Conservation (phyloP, 1,284 basidiomycete species). For the Inonotus obliquus region DNA sequence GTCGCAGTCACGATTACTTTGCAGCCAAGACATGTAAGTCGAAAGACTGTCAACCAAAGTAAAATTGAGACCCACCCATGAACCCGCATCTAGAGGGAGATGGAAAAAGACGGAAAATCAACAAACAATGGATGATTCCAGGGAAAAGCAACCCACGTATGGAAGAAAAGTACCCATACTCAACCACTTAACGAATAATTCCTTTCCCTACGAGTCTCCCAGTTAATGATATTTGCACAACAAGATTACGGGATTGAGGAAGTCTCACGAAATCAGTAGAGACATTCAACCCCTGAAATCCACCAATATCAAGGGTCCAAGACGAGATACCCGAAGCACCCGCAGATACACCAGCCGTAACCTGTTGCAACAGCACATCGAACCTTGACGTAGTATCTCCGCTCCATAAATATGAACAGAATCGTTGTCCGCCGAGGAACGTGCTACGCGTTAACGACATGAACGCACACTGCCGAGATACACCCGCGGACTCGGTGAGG, state of each 20-base stretch:
- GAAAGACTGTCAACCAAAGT: not conserved
- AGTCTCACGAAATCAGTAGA: slow-evolving; percentile 29
- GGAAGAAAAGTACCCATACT: slow-evolving; percentile 39
- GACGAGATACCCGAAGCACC: slow-evolving; percentile 36
- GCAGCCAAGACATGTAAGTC: not conserved
- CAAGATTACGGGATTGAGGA: not conserved
- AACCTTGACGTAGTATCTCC: slow-evolving; percentile 35
- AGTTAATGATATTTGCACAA: not conserved
- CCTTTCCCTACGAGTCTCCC: slow-evolving; percentile 27
- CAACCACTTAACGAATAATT: slow-evolving; percentile 39
- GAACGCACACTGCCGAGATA: slow-evolving; percentile 29
- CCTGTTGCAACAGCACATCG: slow-evolving; percentile 35
- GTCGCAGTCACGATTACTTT: slow-evolving; percentile 31
- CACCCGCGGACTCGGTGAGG: not conserved
- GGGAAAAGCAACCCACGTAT: slow-evolving; percentile 29
- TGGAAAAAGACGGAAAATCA: not conserved
- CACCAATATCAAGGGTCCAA: slow-evolving; percentile 40
- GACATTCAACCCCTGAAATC: slow-evolving; percentile 35
- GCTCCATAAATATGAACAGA: slow-evolving; percentile 40
- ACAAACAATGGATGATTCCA: not conserved
- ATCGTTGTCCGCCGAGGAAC: slow-evolving; percentile 36
- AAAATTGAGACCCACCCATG: slow-evolving; percentile 30
- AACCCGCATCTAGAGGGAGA: slow-evolving; percentile 35
- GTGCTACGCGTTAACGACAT: slow-evolving; percentile 40
- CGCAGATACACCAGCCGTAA: slow-evolving; percentile 35